A percentile compares a stretch with the other conserved stretches of the same genome.
Conservation (phyloP, 2,329 filamentous ascomycete genomes). For the Dactylellina cionopaga region DNA sequence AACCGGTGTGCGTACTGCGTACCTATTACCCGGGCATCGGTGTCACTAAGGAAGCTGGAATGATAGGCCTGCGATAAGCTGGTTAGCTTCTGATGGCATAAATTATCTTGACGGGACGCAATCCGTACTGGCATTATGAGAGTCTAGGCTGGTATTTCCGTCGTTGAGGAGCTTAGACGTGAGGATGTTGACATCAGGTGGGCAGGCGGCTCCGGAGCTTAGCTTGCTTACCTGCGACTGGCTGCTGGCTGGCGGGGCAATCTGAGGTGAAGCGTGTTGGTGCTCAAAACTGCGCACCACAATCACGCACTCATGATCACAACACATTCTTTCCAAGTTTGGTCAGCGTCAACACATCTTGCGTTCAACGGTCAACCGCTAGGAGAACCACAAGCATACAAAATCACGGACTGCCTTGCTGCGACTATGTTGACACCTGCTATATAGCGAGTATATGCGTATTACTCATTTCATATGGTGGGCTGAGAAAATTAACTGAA, state of each 20-base stretch:
- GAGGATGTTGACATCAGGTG: slow-evolving; percentile 32
- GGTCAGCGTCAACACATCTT: too few species aligned
- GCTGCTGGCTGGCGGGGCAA: slow-evolving; percentile 9
- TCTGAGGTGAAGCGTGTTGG: slow-evolving; percentile 12
- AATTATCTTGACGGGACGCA: neutral
- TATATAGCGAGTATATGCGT: too few species aligned
- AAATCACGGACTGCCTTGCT: too few species aligned
- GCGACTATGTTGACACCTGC: too few species aligned
- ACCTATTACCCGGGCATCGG: slow-evolving; percentile 57
- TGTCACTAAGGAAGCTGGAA: slow-evolving; percentile 57
- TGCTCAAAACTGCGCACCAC: slow-evolving; percentile 32
- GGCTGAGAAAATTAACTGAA: too few species aligned
- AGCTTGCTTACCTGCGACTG: slow-evolving; percentile 15
- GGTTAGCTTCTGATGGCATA: neutral
- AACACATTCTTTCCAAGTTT: neutral
- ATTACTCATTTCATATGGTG: too few species aligned
- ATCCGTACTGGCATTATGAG: slow-evolving; percentile 43
- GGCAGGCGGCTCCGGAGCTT: slow-evolving; percentile 34
- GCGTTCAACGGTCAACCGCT: too few species aligned
- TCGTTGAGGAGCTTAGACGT: slow-evolving; percentile 6
- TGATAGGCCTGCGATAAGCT: slow-evolving; percentile 55
- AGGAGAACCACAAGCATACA: too few species aligned
- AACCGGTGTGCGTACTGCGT: slow-evolving; percentile 8
- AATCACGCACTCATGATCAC: slow-evolving; percentile 4
- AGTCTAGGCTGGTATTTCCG: slow-evolving; percentile 6